Evolutionary conservation across 805 yeast species (phyloP).

Genomic region (Saturnispora galanensis): DNA sequence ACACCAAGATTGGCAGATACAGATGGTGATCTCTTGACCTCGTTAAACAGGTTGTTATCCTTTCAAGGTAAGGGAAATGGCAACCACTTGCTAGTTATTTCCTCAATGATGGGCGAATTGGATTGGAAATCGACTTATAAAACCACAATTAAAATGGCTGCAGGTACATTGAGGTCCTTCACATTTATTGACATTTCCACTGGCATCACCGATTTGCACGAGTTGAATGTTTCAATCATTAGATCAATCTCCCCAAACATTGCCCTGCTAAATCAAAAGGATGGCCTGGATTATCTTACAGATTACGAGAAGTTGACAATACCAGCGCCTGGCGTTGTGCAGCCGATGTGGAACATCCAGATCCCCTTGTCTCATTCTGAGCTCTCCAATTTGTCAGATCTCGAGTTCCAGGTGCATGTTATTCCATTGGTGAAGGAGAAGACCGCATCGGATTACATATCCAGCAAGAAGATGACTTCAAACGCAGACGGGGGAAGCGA

Average conservation of each 20-base stretch:
- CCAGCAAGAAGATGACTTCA: constrained; percentile 3
- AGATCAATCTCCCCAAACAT: not conserved
- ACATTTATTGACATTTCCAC: constrained; percentile 1
- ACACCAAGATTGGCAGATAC: not conserved
- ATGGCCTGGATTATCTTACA: constrained; percentile 3
- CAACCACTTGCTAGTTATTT: constrained; percentile 1
- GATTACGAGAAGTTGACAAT: constrained; percentile 1
- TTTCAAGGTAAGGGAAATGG: not conserved
- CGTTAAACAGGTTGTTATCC: not conserved
- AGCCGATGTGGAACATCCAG: not conserved
- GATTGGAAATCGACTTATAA: constrained; percentile 1
- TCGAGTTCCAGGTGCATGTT: constrained; percentile 7
- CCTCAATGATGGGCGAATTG: not conserved
- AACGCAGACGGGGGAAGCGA: no score
- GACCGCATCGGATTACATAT: constrained; percentile 6
- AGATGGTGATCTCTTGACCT: not conserved
- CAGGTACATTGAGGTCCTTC: not conserved
- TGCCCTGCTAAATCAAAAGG: not conserved
- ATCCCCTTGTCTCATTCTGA: constrained; percentile 3
- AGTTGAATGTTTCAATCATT: not conserved
- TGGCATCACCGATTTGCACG: not conserved
- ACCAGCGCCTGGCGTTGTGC: constrained; percentile 6
- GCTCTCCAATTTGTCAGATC: constrained; percentile 1
- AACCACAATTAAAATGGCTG: not conserved
- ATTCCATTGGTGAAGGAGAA: constrained; percentile 11